Base-by-base conservation (phyloP, 2,329 filamentous ascomycete genomes). In the Zymoseptoria passerinii region DNA sequence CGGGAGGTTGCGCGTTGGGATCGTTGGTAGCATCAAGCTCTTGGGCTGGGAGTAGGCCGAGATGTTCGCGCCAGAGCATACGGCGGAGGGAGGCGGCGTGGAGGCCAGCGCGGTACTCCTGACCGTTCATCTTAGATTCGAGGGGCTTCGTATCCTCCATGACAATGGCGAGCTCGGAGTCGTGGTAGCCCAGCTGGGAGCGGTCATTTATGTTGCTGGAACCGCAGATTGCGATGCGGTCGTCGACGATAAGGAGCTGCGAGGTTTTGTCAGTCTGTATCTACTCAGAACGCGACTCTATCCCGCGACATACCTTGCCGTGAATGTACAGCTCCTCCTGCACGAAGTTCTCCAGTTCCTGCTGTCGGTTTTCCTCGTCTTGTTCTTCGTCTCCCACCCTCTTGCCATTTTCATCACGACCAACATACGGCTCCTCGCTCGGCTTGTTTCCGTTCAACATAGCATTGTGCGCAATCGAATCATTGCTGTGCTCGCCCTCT, bases 241-340 rank as follows among this genome's bases (percentile, higher is more conserved):
- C 92, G 70, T 97, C 92, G 1, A 87, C 88, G 65, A 96, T 92
- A 65, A 94, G 81, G 56, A 80, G 73, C 70, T 72, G 53, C 5
- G 16, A 27, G 3, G 6, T 19, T 13, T 6, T 13, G 62, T 67
- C 53, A 67, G 62, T 48, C 49, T 35, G 20, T 23, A 16, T 52
- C 13, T 8, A 27, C 9, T 48, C 5, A 18, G 51, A 44, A 23
- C 49, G 48, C 48, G 18, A 50, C 19, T 28, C 28, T 27, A 23
- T 19, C 28, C 8, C 10, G 13, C 18, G 52, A 40, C 61, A 66
- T 52, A 96, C 80, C 76, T 97, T 99, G 28, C 85, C 88, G 72
- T 99, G 94, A 52, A 97, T 87, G 72, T 99, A 99, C 1, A 97
- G 82, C 73, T 99, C 92, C 72, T 99, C 94, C 71, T 96, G 92